Percentiles rank a stretch among this genome's conserved stretches.
Evolutionary conservation across 2,329 filamentous ascomycete species (phyloP).

Genomic region (Penicillium sp.): DNA sequence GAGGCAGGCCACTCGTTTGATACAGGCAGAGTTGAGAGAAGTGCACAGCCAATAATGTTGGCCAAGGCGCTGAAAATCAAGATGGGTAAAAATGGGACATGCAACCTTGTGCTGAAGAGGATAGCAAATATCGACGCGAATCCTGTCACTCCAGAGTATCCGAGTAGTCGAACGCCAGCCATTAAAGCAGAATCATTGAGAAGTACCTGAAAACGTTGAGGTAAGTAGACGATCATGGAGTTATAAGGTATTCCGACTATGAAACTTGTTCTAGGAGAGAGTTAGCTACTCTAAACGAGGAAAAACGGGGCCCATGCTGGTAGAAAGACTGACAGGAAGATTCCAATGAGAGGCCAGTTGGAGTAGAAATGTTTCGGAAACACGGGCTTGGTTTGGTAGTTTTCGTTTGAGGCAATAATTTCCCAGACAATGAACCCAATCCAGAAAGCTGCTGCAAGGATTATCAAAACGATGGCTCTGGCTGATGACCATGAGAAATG

Average conservation of each 20-base stretch:
- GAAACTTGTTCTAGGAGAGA: background rate
- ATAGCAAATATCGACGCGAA: background rate
- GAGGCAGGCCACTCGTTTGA: background rate
- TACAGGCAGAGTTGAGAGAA: background rate
- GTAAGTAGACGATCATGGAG: background rate
- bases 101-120: background rate
- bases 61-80: background rate
- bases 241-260: background rate
- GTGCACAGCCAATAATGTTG: background rate
- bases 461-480: background rate
- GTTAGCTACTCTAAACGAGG: background rate
- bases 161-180: background rate
- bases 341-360: background rate
- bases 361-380: background rate
- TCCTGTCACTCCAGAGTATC: background rate
- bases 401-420: background rate
- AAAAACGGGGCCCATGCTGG: too few species aligned
- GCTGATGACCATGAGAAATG: background rate
- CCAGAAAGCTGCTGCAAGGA: background rate
- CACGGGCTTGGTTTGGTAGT: background rate
- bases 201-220: background rate
- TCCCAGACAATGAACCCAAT: background rate
- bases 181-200: background rate
- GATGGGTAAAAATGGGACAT: too few species aligned
- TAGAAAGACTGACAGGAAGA: too few species aligned